phyloP scores from a whole-genome alignment of 345 rosid genomes.

The Boechera stricta region DNA sequence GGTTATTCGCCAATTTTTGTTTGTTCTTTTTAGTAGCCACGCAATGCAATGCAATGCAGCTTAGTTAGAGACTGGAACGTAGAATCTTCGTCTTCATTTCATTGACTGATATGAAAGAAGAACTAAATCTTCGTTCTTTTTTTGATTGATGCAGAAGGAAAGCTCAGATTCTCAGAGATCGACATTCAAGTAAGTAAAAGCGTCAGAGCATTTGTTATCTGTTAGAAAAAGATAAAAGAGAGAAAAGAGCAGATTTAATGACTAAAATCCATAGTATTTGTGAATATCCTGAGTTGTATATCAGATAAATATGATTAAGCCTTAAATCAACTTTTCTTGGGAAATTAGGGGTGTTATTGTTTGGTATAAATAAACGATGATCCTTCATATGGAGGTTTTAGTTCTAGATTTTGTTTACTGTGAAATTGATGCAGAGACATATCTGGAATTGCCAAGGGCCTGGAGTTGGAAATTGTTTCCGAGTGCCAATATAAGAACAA shows the following conservation, averaged over 20 bases:
- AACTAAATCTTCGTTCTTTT: not conserved
- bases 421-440: slow-evolving; percentile 36
- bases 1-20: slow-evolving; percentile 11
- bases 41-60: slow-evolving; percentile 11
- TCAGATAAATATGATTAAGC: not conserved
- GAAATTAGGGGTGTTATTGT: not conserved
- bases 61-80: slow-evolving; percentile 8
- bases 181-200: slow-evolving; percentile 47
- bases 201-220: slow-evolving; percentile 2
- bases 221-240: not conserved
- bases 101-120: not conserved
- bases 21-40: not conserved
- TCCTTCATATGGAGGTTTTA: not conserved
- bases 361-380: too few species aligned
- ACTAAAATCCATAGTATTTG: not conserved
- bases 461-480: slow-evolving; percentile 37
- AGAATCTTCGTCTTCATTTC: not conserved
- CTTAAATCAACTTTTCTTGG: not conserved
- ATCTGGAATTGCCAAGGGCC: slow-evolving; percentile 31
- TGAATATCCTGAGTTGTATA: not conserved
- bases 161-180: slow-evolving; percentile 31
- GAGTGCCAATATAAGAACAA: slow-evolving; percentile 27
- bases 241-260: not conserved
- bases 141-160: slow-evolving; percentile 41
- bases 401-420: not conserved